A percentile compares a stretch with the other conserved stretches of the same genome.
phyloP scores from a whole-genome alignment of 306 rosid genomes.

The Vigna mungo region DNA sequence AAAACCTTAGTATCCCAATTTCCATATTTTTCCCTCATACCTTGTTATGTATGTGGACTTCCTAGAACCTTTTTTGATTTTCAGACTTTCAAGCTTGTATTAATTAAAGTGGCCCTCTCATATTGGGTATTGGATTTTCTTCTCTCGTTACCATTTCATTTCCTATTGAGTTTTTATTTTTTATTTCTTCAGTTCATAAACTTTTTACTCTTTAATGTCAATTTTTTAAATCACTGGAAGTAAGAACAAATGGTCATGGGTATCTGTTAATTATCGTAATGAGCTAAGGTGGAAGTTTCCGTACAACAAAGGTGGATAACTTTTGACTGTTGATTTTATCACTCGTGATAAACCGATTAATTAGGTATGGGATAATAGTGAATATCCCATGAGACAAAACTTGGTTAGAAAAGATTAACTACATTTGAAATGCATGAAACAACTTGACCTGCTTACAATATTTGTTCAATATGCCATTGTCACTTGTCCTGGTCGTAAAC shows the following conservation, averaged over 20 bases:
- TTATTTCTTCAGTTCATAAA: background rate
- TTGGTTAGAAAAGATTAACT: background rate
- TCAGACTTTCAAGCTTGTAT: background rate
- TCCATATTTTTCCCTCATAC: background rate
- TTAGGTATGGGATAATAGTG: slow-evolving; percentile 9
- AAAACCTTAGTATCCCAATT: background rate
- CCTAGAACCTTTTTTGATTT: background rate
- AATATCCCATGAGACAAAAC: slow-evolving; percentile 8
- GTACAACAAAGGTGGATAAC: background rate
- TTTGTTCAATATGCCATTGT: background rate
- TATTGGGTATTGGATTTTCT: background rate
- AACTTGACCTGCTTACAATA: background rate
- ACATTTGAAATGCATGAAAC: background rate
- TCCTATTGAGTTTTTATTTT: background rate
- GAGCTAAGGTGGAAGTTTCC: slow-evolving; percentile 17
- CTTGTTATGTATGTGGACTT: background rate
- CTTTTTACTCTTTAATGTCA: background rate
- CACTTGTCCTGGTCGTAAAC: background rate
- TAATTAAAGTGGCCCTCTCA: background rate
- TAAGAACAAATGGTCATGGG: background rate
- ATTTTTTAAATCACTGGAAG: background rate
- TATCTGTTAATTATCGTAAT: background rate
- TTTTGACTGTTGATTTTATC: slow-evolving; percentile 1
- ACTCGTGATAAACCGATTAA: background rate
- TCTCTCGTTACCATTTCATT: background rate